Evolutionary conservation across 306 rosid genomes (phyloP), one percentile per base, ranked within the genome.

Genomic region (Corylus avellana): DNA sequence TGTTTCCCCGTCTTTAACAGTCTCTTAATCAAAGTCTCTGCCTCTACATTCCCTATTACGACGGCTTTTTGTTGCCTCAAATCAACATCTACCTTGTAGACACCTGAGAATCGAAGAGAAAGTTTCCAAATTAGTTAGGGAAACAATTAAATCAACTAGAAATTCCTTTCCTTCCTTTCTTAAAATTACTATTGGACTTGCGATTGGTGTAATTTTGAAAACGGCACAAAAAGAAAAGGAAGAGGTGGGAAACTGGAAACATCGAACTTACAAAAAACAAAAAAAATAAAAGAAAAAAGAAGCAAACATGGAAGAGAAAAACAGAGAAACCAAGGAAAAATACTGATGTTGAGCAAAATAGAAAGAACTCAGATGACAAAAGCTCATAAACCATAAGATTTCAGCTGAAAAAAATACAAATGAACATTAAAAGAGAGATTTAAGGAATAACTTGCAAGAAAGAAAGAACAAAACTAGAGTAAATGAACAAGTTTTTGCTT

Each of bases 61-160:
- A 71, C 78, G 6, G 86, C 93, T 70, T 79, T 94, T 18, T 92
- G 98, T 27, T 88, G 90, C 85, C 46, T 86, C 86, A 85, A 71
- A 84, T 94, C 98, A 0, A 92, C 85, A 35, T 84, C 67, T 10
- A 85, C 85, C 17, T 58, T 68, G 78, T 88, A 90, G 75, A 92
- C 97, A 27, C 98, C 97, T 94, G 89, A 16, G 79, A 76, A 72
- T 29, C 48, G 13, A 64, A 73, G 2, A 72, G 32, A 29, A 75
- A 77, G 25, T 8, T 59, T 12, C 29, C 14, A 55, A 35, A 44
- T 42, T n/a, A 39, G 64, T 70, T 53, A 48, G 37, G 66, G 50
- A 12, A 74, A 42, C 39, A 16, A 14, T 50, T 17, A 14, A 18
- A 7, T 35, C 25, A 56, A 8, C 27, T 18, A 44, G 25, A 22